These are phyloP conservation scores for Boletus patriciae DNA, from an alignment of 768 basidiomycete species.

Conservation along the genomic window DNA sequence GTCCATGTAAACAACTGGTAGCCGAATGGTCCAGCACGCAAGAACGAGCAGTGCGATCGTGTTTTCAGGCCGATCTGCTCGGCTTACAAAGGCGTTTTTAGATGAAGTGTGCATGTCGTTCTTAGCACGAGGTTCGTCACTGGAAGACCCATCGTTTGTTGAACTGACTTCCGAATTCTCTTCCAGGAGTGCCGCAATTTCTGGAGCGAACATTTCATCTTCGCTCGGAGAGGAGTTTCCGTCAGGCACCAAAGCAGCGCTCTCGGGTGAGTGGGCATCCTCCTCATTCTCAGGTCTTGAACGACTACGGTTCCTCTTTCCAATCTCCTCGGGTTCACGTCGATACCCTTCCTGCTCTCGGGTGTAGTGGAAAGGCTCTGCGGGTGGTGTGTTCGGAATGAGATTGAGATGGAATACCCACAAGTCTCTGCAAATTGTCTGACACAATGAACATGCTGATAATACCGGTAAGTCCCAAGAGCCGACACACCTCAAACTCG, in stretches of 20 bases:
- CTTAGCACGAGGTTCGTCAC: slow-evolving; percentile 14
- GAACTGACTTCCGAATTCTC: slow-evolving; percentile 39
- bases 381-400: slow-evolving; percentile 55
- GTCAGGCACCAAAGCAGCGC: slow-evolving; percentile 10
- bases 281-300: slow-evolving; percentile 21
- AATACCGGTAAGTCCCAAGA: background rate
- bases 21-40: slow-evolving; percentile 75
- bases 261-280: slow-evolving; percentile 5
- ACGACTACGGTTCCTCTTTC: background rate
- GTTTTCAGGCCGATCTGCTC: slow-evolving; percentile 43
- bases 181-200: slow-evolving; percentile 40
- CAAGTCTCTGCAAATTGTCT: slow-evolving; percentile 77
- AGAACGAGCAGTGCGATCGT: slow-evolving; percentile 70
- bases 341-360: slow-evolving; percentile 37
- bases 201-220: slow-evolving; percentile 33
- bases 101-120: slow-evolving; percentile 3
- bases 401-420: slow-evolving; percentile 75
- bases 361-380: slow-evolving; percentile 57
- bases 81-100: slow-evolving; percentile 22
- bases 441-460: slow-evolving; percentile 5
- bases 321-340: slow-evolving; percentile 6
- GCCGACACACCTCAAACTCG: slow-evolving; percentile 69
- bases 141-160: slow-evolving; percentile 27
- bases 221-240: slow-evolving; percentile 15
- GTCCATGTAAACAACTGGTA: slow-evolving; percentile 76